phyloP scores from a whole-genome alignment of 192 early-diverging fungal genomes.

The Allomyces macrogynus region DNA sequence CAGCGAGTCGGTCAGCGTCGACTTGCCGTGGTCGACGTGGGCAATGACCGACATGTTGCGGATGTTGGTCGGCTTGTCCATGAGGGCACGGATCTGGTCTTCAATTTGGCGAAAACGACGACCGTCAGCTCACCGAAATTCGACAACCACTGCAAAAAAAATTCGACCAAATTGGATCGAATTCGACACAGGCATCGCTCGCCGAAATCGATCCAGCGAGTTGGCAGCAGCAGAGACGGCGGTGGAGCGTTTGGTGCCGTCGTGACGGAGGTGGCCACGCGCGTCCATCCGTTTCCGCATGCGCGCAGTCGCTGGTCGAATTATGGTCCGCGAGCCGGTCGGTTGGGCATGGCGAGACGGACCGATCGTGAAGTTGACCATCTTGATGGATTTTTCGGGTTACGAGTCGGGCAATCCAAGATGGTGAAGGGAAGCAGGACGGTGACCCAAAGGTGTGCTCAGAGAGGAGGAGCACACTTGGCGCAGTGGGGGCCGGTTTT shows the following conservation, averaged over 20 bases:
- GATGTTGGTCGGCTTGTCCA: conserved; percentile 80
- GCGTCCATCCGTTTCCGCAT: too few relatives aligned
- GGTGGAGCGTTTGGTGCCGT: background rate
- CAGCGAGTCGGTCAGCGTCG: conserved; percentile 84
- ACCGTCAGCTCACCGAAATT: too few relatives aligned
- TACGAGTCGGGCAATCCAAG: too few relatives aligned
- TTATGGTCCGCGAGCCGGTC: too few relatives aligned
- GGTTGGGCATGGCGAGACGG: background rate
- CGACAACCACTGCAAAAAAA: too few relatives aligned
- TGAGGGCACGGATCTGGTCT: conserved; percentile 49
- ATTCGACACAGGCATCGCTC: background rate
- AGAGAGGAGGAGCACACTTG: too few relatives aligned
- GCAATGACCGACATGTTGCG: conserved; percentile 99
- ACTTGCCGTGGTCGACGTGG: conserved; percentile 99
- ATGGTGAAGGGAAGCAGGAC: too few relatives aligned
- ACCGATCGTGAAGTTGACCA: conserved; percentile 1
- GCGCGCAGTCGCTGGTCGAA: too few relatives aligned
- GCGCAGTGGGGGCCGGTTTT: too few relatives aligned
- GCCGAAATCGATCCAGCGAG: background rate
- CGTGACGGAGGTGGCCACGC: too few relatives aligned
- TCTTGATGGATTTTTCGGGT: background rate
- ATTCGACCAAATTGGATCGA: too few relatives aligned
- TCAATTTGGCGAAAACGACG: background rate
- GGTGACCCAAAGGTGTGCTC: too few relatives aligned
- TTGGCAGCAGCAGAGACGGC: background rate